These are phyloP conservation scores for Neurospora sp. DNA, from an alignment of 2,329 filamentous ascomycete species.

Conservation along the genomic window DNA sequence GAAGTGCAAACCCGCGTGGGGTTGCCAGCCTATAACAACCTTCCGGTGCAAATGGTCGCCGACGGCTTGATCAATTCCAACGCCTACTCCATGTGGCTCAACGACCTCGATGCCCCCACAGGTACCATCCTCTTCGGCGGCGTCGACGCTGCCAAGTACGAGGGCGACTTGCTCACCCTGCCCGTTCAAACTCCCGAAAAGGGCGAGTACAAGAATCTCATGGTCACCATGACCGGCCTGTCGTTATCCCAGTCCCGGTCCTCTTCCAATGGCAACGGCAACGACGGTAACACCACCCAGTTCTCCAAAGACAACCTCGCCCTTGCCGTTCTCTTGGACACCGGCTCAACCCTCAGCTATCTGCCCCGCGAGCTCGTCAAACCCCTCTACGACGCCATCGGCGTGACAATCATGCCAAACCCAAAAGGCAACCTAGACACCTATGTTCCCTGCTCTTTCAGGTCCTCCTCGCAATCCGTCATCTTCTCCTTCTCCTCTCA, in stretches of 20 bases:
- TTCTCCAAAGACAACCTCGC: constrained; percentile 26
- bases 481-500: constrained; percentile 46
- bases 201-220: constrained; percentile 50
- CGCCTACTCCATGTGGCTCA: constrained; percentile 67
- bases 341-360: constrained; percentile 58
- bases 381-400: constrained; percentile 47
- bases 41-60: constrained; percentile 55
- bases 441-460: constrained; percentile 51
- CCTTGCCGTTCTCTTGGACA: constrained; percentile 59
- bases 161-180: constrained; percentile 53
- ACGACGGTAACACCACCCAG: constrained; percentile 28
- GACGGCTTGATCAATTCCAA: constrained; percentile 53
- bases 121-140: constrained; percentile 69
- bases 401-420: constrained; percentile 39
- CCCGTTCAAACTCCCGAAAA: constrained; percentile 47
- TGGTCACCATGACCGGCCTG: constrained; percentile 58
- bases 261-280: constrained; percentile 20
- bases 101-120: constrained; percentile 55
- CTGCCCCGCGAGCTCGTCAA: constrained; percentile 47
- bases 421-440: constrained; percentile 42
- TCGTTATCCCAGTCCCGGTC: constrained; percentile 19
- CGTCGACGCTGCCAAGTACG: constrained; percentile 57
- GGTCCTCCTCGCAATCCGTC: constrained; percentile 30
- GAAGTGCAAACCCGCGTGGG: constrained; percentile 61
- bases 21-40: constrained; percentile 51